phyloP scores from a whole-genome alignment of 768 basidiomycete species.

The Rhodotorula taiwanensis region DNA sequence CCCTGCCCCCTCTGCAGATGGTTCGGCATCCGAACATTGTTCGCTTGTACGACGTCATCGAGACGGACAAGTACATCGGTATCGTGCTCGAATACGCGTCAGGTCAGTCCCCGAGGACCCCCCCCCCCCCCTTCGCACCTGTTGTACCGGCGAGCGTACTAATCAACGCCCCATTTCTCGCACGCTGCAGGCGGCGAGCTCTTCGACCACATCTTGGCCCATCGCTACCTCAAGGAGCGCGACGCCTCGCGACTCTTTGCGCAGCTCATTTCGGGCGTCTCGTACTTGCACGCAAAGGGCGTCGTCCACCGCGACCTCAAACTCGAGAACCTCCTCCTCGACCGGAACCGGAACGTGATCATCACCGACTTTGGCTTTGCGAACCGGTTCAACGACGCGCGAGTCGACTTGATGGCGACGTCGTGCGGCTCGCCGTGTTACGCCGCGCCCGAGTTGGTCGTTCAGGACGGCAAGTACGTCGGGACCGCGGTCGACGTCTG shows the following conservation, averaged over 20 bases:
- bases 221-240: constrained; percentile 87
- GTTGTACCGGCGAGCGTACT: neutral
- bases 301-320: constrained; percentile 99
- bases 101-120: constrained; percentile 48
- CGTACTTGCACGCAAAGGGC: constrained; percentile 98
- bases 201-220: constrained; percentile 97
- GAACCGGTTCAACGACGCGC: constrained; percentile 85
- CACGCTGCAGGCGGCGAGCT: constrained; percentile 63
- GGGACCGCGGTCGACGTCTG: constrained; percentile 98
- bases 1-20: constrained; percentile 50
- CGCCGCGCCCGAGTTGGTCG: constrained; percentile 95
- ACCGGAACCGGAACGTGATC: constrained; percentile 95
- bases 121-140: neutral
- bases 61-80: constrained; percentile 99
- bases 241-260: constrained; percentile 94
- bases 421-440: constrained; percentile 96
- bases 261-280: constrained; percentile 95
- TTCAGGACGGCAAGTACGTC: constrained; percentile 92
- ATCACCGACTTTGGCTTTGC: constrained; percentile 99
- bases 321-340: constrained; percentile 93
- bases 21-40: constrained; percentile 98
- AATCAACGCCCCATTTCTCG: neutral
- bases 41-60: constrained; percentile 93
- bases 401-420: constrained; percentile 97
- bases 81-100: constrained; percentile 98